Conservation (phyloP, 2,329 filamentous ascomycete genomes). For the Catunica adiposa region DNA sequence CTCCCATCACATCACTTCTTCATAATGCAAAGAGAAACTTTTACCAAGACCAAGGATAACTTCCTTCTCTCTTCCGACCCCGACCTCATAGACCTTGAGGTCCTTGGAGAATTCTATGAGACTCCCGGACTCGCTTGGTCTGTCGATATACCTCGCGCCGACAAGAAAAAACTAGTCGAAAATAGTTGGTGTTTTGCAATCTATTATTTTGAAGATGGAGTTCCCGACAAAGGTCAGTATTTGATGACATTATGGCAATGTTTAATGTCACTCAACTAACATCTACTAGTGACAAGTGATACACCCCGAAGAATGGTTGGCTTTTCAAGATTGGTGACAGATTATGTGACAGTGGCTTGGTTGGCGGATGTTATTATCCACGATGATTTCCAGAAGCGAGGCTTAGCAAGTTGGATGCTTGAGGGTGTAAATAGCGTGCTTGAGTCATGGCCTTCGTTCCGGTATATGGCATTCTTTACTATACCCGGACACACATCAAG, state of each 20-base stretch:
- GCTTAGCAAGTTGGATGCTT: background rate
- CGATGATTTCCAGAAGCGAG: background rate
- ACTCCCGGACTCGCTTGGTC: conserved; percentile 48
- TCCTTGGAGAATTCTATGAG: conserved; percentile 38
- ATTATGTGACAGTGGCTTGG: conserved; percentile 32
- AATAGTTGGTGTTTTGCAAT: conserved; percentile 45
- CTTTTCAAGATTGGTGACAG: conserved; percentile 44
- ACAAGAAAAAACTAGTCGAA: conserved; percentile 35
- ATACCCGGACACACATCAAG: background rate
- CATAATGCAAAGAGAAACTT: background rate
- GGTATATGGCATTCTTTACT: background rate
- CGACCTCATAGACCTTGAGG: conserved; percentile 33
- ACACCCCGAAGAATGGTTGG: conserved; percentile 24
- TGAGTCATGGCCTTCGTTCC: background rate
- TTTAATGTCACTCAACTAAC: conserved; percentile 7
- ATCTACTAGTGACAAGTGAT: conserved; percentile 20
- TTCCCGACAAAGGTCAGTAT: conserved; percentile 17
- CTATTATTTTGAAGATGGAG: conserved; percentile 27
- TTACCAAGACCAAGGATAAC: conserved; percentile 32
- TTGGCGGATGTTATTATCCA: conserved; percentile 40
- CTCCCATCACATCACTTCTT: background rate
- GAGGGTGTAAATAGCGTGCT: background rate
- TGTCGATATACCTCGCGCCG: conserved; percentile 30
- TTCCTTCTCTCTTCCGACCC: conserved; percentile 47
- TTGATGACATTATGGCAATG: background rate